A percentile compares a stretch with the other conserved stretches of the same genome.
phyloP scores from a whole-genome alignment of 176 grass and related monocot genomes.

The Miscanthus lutarioriparius region DNA sequence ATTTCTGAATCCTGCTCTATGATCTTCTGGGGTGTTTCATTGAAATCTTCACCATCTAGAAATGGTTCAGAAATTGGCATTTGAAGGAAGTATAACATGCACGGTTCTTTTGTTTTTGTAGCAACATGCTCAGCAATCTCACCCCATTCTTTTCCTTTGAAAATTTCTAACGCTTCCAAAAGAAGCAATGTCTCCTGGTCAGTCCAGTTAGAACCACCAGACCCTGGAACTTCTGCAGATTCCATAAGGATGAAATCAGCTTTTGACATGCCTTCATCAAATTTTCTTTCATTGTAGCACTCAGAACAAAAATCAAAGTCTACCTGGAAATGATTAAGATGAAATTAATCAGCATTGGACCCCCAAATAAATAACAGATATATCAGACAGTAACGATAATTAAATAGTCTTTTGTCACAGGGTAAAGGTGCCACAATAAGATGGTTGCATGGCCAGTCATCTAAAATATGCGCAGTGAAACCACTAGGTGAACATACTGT shows the following conservation, averaged over 20 bases:
- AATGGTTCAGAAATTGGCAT: conserved; percentile 69
- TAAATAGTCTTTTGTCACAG: not conserved
- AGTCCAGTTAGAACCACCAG: conserved; percentile 72
- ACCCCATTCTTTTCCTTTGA: conserved; percentile 62
- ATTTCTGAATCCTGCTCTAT: conserved; percentile 31
- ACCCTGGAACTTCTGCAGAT: conserved; percentile 56
- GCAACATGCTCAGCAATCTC: conserved; percentile 91
- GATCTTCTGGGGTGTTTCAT: conserved; percentile 27
- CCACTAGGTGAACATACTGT: not conserved
- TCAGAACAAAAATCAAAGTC: conserved; percentile 89
- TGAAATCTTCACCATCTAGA: conserved; percentile 27
- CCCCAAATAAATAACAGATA: conserved; percentile 13
- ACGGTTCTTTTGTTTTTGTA: conserved; percentile 83
- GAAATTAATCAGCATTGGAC: conserved; percentile 3
- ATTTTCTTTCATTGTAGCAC: conserved; percentile 71
- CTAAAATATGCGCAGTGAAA: not conserved
- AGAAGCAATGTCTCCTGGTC: conserved; percentile 80
- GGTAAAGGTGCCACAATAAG: not conserved
- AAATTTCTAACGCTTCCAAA: conserved; percentile 85
- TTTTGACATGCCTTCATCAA: conserved; percentile 68
- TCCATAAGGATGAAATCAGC: conserved; percentile 92
- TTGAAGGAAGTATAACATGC: conserved; percentile 80
- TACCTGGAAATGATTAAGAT: conserved; percentile 49
- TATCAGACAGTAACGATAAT: not conserved
- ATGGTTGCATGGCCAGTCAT: not conserved